These are phyloP conservation scores for Moringa oleifera DNA, from an alignment of 345 rosid genomes.

Conservation along the genomic window DNA sequence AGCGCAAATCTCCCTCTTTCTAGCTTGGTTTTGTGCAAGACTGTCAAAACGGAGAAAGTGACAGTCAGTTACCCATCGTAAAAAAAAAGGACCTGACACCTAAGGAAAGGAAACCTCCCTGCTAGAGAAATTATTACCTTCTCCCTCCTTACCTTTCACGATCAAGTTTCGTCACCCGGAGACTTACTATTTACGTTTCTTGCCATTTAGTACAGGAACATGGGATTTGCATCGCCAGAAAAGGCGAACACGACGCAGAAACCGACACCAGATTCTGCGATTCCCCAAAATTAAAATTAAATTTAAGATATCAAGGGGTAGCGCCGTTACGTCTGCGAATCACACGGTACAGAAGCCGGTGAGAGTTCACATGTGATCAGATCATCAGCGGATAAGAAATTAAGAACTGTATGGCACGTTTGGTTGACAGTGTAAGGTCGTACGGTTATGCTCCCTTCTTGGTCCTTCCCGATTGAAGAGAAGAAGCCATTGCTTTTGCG, in stretches of 20 bases:
- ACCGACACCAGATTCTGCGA: neutral
- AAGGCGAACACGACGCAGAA: too few relatives aligned
- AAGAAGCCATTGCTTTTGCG: too few relatives aligned
- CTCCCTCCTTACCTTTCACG: too few relatives aligned
- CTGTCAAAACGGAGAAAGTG: neutral
- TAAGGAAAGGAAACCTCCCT: neutral
- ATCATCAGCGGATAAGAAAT: too few relatives aligned
- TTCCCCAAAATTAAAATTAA: neutral
- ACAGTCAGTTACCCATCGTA: neutral
- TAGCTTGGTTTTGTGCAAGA: neutral
- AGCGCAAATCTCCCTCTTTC: neutral
- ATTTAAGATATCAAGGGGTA: too few relatives aligned
- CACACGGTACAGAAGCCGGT: neutral
- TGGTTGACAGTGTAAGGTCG: conserved; percentile 1
- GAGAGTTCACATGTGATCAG: conserved; percentile 14
- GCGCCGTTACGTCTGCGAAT: conserved; percentile 3
- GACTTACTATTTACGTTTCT: too few relatives aligned
- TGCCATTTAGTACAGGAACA: too few relatives aligned
- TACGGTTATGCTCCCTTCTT: neutral
- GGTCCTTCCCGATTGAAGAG: neutral
- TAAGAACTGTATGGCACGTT: too few relatives aligned
- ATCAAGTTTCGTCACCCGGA: too few relatives aligned
- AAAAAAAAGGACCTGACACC: neutral
- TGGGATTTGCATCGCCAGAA: too few relatives aligned
- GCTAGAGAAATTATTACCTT: conserved; percentile 2